Evolutionary conservation across 345 rosid genomes (phyloP), one percentile per base, ranked within the genome.

Genomic region (Sisymbrium irio): DNA sequence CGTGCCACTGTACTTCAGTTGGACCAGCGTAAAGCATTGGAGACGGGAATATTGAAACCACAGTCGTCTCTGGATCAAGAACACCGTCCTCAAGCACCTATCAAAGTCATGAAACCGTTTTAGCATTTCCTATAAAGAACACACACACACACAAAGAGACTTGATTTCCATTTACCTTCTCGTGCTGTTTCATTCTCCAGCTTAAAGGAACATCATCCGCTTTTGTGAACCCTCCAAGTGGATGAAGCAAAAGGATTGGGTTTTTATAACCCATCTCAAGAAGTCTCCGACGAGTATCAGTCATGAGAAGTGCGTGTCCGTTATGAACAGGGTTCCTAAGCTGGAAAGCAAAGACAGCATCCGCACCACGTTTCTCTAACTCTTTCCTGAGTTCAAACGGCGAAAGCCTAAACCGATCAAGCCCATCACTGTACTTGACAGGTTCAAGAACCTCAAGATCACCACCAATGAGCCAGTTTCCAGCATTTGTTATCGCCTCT

Each of bases 1-100:
- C 98, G 39, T 93, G 98, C 98, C 98, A 93, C 79, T 93, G 98
- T 60, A 94, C 98, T 87, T 94, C 98, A 11, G 98, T 94, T 27
- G 98, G 98, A 68, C 98, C 98, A 33, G 95, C 97, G 66, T 94
- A 94, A 62, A 85, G 96, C 98, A 94, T 94, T 2, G 98, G 98
- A 58, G 98, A 94, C 50, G 98, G 98, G 80, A 94, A 94, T 79
- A 94, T 91, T 6, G 98, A 94, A 58, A 94, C 96, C 58, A 94
- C 89, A 4, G 98, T 93, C 11, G 97, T 93, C 76, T 91, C 93
- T 3, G 98, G 98, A 85, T 93, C 98, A 78, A 94, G 98, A 72
- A 91, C 91, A 37, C 98, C 98, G 19, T 91, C 98, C 74, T 91
- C 97, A 63, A 94, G 90, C 67, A 94, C 98, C 98, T 93, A 71